A percentile compares a stretch with the other conserved stretches of the same genome.
Evolutionary conservation across 2,329 filamentous ascomycete genomes (phyloP).

Genomic region (Teratosphaeria pseudoeucalypti): DNA sequence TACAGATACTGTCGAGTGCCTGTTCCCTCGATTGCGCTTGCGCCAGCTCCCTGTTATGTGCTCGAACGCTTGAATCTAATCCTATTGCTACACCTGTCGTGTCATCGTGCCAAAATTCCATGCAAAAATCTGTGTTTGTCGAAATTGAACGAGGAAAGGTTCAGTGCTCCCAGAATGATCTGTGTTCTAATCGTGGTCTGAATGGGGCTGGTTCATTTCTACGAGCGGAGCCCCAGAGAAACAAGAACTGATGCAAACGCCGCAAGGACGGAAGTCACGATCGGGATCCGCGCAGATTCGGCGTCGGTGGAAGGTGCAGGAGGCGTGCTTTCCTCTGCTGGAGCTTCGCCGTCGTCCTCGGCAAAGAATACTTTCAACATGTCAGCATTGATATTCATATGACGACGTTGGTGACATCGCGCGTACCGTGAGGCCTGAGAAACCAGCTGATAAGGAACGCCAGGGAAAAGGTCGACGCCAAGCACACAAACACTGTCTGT

Average conservation of each 20-base stretch:
- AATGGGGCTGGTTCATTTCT: neutral
- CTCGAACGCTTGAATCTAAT: neutral
- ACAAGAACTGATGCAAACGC: neutral
- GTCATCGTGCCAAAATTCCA: neutral
- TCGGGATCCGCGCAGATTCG: neutral
- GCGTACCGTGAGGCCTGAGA: constrained; percentile 64
- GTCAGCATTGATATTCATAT: neutral
- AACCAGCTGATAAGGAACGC: constrained; percentile 60
- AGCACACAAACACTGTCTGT: constrained; percentile 71
- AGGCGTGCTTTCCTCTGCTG: neutral
- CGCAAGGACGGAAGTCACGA: neutral
- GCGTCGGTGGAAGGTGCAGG: neutral
- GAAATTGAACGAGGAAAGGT: neutral
- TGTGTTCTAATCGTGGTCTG: neutral
- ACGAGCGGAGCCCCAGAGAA: neutral
- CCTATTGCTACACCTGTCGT: neutral
- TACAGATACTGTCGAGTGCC: neutral
- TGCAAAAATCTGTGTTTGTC: neutral
- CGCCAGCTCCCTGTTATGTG: neutral
- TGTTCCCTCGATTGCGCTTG: neutral
- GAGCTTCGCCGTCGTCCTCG: neutral
- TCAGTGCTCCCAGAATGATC: neutral
- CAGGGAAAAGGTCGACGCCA: constrained; percentile 55
- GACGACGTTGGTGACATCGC: neutral
- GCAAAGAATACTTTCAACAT: neutral